These are phyloP conservation scores for Podila epicladia DNA, from an alignment of 192 early-diverging fungal species.

Conservation along the genomic window DNA sequence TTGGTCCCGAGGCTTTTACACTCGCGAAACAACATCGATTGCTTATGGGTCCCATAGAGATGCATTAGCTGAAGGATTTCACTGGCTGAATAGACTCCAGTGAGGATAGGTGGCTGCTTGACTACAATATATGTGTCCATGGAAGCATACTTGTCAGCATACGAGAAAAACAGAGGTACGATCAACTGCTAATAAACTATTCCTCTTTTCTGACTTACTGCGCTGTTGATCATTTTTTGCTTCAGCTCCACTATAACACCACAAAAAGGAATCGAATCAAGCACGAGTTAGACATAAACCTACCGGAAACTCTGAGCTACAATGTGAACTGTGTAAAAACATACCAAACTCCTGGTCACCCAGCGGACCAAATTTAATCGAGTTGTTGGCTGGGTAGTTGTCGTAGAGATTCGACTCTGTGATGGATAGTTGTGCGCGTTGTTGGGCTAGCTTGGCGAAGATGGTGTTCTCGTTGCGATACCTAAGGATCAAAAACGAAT, in stretches of 20 bases:
- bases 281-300: background rate
- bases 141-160: too few species aligned
- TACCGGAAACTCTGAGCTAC: background rate
- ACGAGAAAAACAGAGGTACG: too few species aligned
- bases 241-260: slow-evolving; percentile 23
- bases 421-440: slow-evolving; percentile 78
- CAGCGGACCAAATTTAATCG: slow-evolving; percentile 66
- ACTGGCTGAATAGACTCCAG: too few species aligned
- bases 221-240: slow-evolving; percentile 41
- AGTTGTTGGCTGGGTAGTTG: slow-evolving; percentile 62
- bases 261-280: background rate
- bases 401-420: slow-evolving; percentile 71
- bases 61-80: too few species aligned
- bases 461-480: slow-evolving; percentile 66
- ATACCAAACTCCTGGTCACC: slow-evolving; percentile 66
- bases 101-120: too few species aligned
- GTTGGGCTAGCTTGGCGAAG: slow-evolving; percentile 75
- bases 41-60: too few species aligned
- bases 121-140: too few species aligned
- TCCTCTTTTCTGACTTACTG: slow-evolving; percentile 5
- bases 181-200: background rate
- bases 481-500: slow-evolving; percentile 29
- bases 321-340: background rate
- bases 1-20: too few species aligned
- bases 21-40: too few species aligned